Evolutionary conservation across 352 stramenopile genomes (phyloP).

Genomic region (Globisporangium splendens): DNA sequence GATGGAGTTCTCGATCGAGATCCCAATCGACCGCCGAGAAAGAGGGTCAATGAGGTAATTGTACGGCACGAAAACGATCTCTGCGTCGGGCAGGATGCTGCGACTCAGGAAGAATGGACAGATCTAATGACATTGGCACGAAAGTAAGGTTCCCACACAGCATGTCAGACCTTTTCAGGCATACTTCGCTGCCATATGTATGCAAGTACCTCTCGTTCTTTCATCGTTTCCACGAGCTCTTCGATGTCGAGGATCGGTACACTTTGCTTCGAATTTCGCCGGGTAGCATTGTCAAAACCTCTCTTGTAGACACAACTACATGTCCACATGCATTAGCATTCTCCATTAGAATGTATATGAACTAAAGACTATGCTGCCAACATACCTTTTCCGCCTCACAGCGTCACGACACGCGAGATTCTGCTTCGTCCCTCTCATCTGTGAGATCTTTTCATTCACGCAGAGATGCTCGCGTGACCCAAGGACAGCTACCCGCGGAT

Average conservation of each 20-base stretch:
- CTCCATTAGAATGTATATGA: too few relatives aligned
- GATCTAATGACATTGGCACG: constrained; percentile 45
- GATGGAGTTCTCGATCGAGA: constrained; percentile 95
- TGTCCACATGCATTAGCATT: too few relatives aligned
- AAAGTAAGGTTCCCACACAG: not conserved
- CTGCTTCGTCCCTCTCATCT: constrained; percentile 79
- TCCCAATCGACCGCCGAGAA: constrained; percentile 87
- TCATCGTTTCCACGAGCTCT: constrained; percentile 91
- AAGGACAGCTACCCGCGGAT: constrained; percentile 84
- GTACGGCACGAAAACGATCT: constrained; percentile 99
- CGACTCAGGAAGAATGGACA: constrained; percentile 98
- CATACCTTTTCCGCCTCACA: constrained; percentile 86
- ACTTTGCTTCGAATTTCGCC: constrained; percentile 40
- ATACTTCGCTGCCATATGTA: too few relatives aligned
- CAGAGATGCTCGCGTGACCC: constrained; percentile 97
- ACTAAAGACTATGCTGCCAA: constrained; percentile 4
- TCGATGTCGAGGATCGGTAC: constrained; percentile 98
- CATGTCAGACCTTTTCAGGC: too few relatives aligned
- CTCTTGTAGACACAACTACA: constrained; percentile 72
- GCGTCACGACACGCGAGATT: constrained; percentile 86
- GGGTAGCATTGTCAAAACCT: constrained; percentile 65
- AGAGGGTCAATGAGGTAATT: constrained; percentile 99
- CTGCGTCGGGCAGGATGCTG: constrained; percentile 87
- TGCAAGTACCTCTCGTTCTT: constrained; percentile 53
- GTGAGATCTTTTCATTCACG: constrained; percentile 92